phyloP scores from a whole-genome alignment of 257 asterid species.

The Capsicum chinense region DNA sequence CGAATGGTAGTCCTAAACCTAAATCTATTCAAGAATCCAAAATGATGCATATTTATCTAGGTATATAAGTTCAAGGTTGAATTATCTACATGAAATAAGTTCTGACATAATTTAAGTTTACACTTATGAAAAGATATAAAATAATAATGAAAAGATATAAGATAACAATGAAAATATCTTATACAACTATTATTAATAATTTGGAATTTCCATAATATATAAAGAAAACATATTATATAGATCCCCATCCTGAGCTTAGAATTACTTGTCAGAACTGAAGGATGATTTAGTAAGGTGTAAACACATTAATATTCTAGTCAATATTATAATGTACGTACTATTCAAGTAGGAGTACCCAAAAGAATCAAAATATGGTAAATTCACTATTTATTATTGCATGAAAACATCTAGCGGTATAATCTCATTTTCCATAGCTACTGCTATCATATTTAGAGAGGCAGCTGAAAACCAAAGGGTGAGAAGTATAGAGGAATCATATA shows the following conservation, averaged over 20 bases:
- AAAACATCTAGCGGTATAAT: background rate
- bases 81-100: too few species aligned
- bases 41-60: too few species aligned
- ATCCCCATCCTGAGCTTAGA: background rate
- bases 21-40: too few species aligned
- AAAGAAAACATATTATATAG: background rate
- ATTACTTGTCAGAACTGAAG: background rate
- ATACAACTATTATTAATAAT: too few species aligned
- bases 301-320: background rate
- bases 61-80: too few species aligned
- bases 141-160: too few species aligned
- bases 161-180: too few species aligned
- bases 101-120: too few species aligned
- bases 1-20: too few species aligned
- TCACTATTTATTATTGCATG: background rate
- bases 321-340: background rate
- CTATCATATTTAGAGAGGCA: background rate
- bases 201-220: too few species aligned
- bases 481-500: background rate
- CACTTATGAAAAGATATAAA: too few species aligned
- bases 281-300: background rate
- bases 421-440: background rate
- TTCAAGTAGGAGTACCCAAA: background rate
- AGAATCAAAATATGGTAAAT: background rate
- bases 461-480: background rate